phyloP scores from a whole-genome alignment of 202 grass and related monocot species.

The Saccharum hybrid region DNA sequence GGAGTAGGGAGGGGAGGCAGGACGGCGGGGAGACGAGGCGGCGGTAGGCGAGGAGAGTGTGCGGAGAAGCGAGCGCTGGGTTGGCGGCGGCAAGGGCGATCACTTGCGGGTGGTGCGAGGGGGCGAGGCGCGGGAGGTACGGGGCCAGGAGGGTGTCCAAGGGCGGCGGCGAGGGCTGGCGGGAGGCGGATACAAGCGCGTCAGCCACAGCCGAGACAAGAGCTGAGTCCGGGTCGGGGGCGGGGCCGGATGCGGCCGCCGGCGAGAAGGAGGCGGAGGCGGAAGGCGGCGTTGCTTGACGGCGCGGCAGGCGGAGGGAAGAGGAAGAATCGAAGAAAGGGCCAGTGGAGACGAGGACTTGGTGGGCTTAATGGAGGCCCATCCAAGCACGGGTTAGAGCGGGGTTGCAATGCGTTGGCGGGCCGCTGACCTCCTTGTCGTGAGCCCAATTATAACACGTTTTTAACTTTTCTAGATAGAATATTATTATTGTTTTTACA shows the following conservation, averaged over 20 bases:
- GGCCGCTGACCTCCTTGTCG: background rate
- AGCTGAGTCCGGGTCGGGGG: conserved; percentile 12
- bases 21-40: conserved; percentile 54
- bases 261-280: background rate
- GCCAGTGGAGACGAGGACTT: background rate
- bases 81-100: conserved; percentile 54
- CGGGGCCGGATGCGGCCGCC: background rate
- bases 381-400: background rate
- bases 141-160: conserved; percentile 45
- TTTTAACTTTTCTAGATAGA: background rate
- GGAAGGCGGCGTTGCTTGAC: conserved; percentile 34
- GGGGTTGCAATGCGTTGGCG: background rate
- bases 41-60: conserved; percentile 54
- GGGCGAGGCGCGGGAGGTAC: conserved; percentile 46
- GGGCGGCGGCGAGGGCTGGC: conserved; percentile 31
- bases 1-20: conserved; percentile 57
- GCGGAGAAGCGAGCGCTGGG: conserved; percentile 52
- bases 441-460: background rate
- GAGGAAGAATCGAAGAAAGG: background rate
- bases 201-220: conserved; percentile 45
- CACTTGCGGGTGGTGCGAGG: conserved; percentile 59
- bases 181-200: conserved; percentile 51
- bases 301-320: conserved; percentile 19
- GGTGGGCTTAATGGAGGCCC: background rate
- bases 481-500: background rate